phyloP scores from a whole-genome alignment of 345 rosid species.

The Limnanthes douglasii region DNA sequence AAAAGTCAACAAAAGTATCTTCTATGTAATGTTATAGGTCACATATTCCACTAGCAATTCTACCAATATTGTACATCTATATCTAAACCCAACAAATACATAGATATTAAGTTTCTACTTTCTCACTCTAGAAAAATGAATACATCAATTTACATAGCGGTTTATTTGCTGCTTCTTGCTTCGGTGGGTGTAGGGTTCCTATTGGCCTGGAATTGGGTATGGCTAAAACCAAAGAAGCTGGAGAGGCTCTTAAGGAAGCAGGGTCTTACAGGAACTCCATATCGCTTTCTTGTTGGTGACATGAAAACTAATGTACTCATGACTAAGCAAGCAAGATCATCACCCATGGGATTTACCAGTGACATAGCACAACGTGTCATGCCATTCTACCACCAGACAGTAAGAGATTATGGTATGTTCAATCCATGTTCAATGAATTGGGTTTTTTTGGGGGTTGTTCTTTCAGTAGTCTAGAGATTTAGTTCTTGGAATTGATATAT shows the following conservation, averaged over 20 bases:
- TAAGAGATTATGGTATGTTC: slow-evolving; percentile 2
- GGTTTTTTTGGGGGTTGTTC: background rate
- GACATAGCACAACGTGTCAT: background rate
- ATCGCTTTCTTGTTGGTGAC: background rate
- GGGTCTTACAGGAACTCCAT: background rate
- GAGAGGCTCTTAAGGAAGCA: background rate
- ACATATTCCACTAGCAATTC: too few species aligned
- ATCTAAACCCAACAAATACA: too few species aligned
- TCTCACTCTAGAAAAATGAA: too few species aligned
- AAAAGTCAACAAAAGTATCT: too few species aligned
- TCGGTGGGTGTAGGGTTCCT: too few species aligned
- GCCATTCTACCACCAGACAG: background rate
- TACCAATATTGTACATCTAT: too few species aligned
- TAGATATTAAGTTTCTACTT: too few species aligned
- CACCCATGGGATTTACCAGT: background rate
- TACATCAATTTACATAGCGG: too few species aligned
- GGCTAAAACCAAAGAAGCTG: slow-evolving; percentile 5
- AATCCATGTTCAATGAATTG: too few species aligned
- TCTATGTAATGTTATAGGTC: too few species aligned
- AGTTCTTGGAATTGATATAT: background rate
- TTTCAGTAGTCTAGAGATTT: background rate
- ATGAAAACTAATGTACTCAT: background rate
- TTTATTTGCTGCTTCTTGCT: too few species aligned
- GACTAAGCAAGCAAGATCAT: background rate
- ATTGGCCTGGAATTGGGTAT: slow-evolving; percentile 11